Conservation (phyloP, 2,329 filamentous ascomycete genomes). For the Trichoderma hamatum region DNA sequence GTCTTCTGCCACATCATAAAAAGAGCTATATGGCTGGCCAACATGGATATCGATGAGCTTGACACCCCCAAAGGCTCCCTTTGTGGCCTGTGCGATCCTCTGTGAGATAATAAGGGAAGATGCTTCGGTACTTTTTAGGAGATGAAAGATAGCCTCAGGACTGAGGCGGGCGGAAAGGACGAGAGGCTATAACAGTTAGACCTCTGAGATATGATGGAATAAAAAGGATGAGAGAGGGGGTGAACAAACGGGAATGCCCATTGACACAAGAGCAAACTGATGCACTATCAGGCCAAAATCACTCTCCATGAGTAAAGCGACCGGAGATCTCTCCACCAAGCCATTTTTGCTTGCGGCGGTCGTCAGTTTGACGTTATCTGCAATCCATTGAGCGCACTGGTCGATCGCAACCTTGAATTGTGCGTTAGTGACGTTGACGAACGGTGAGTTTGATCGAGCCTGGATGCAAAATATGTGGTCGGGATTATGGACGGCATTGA, state of each 20-base stretch:
- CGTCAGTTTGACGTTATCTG: constrained; percentile 25
- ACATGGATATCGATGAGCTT: constrained; percentile 22
- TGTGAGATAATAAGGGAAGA: constrained; percentile 31
- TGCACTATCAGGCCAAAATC: constrained; percentile 37
- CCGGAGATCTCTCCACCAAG: constrained; percentile 29
- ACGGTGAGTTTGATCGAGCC: constrained; percentile 27
- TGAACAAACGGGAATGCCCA: constrained; percentile 32
- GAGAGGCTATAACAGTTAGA: constrained; percentile 23
- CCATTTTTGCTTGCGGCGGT: constrained; percentile 12
- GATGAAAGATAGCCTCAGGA: constrained; percentile 29
- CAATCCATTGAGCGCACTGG: constrained; percentile 31
- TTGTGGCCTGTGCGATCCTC: constrained; percentile 12
- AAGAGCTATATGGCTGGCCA: neutral
- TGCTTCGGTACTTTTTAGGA: constrained; percentile 28
- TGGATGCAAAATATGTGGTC: constrained; percentile 36
- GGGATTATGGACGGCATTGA: constrained; percentile 36
- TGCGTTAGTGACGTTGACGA: constrained; percentile 30
- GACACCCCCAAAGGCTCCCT: constrained; percentile 22
- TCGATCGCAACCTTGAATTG: constrained; percentile 32
- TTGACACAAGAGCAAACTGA: constrained; percentile 33
- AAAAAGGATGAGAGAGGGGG: neutral
- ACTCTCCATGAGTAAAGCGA: constrained; percentile 38
- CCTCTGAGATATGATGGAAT: neutral
- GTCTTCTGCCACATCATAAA: neutral
- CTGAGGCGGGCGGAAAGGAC: constrained; percentile 31